These are phyloP conservation scores for Zygoascus bituminiphila DNA, from an alignment of 805 yeast species.

Conservation along the genomic window DNA sequence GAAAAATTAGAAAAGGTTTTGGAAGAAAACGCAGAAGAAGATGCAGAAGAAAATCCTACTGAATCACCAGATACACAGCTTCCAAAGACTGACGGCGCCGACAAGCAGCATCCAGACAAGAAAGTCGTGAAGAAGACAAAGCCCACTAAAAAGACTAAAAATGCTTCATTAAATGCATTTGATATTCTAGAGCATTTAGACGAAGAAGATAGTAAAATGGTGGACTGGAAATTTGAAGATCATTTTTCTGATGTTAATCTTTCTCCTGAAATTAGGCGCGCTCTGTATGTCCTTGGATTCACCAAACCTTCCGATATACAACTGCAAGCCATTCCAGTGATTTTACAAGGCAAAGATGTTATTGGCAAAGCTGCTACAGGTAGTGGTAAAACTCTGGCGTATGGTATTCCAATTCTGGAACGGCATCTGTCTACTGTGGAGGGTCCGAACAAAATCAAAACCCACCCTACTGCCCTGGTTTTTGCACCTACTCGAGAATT, in stretches of 20 bases:
- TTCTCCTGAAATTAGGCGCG: conserved; percentile 46
- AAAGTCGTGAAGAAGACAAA: background rate
- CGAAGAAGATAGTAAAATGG: conserved; percentile 20
- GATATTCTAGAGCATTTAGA: conserved; percentile 14
- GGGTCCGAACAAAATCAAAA: conserved; percentile 9
- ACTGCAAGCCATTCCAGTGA: conserved; percentile 61
- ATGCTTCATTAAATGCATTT: conserved; percentile 16
- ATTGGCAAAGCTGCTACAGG: conserved; percentile 97
- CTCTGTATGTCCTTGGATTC: conserved; percentile 52
- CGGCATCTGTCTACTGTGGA: conserved; percentile 33
- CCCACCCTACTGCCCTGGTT: conserved; percentile 62
- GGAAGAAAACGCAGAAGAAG: conserved; percentile 1
- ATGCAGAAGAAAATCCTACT: background rate
- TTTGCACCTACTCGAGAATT: conserved; percentile 95
- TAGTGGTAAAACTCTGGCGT: conserved; percentile 94
- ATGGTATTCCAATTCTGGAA: conserved; percentile 86
- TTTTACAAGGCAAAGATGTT: conserved; percentile 66
- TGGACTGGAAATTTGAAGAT: conserved; percentile 30
- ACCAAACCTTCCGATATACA: conserved; percentile 79
- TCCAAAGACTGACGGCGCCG: background rate
- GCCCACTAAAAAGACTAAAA: conserved; percentile 8
- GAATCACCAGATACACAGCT: background rate
- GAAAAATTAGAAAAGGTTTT: conserved; percentile 3
- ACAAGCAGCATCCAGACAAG: background rate
- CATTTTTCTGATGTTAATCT: conserved; percentile 34